Evolutionary conservation across 2,329 filamentous ascomycete species (phyloP), one percentile per base, ranked within the genome.

Genomic region (Beauveria sp.): DNA sequence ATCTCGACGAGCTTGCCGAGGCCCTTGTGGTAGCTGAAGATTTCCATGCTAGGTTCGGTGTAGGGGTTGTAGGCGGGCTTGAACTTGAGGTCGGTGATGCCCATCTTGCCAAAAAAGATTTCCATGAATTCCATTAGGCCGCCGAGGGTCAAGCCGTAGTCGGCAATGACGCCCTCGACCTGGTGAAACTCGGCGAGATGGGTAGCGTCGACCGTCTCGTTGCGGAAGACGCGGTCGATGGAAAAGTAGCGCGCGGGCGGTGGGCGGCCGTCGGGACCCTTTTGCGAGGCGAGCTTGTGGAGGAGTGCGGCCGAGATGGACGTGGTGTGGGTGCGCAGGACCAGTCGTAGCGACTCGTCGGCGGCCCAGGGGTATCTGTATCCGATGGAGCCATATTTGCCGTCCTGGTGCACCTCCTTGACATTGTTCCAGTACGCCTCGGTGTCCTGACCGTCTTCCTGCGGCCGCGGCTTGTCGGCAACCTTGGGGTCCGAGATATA

Each of bases 171-270:
- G 75, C 95, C 95, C 77, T 99, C 95, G 40, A 98, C 91, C 74
- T 99, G 95, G 78, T 99, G 95, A 82, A 99, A 99, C 76, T 99
- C 95, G 45, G 92, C 93, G 70, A 99, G 77, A 80, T 99, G 95
- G 9, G 95, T 99, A 16, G 93, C 93, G 71, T 99, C 95, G 62
- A 99, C 93, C 3, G 91, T 91, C 77, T 99, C 95, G 75, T 99
- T 99, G 67, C 91, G 86, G 87, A 99, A 99, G 64, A 99, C 95
- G 60, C 95, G 87, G 77, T 99, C 95, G 73, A 99, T 99, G 64
- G 91, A 96, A 81, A 99, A 99, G 80, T 96, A 98, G 64, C 93
- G 87, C n/a, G 91, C 92, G 42, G 85, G 82, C 18, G 82, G 83
- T 52, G 83, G 81, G 58, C 79, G 78, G 52, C 85, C 84, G 68